Percentiles rank a stretch among this genome's conserved stretches.
These are phyloP conservation scores for Pichia nakasei DNA, from an alignment of 805 yeast species.

Conservation along the genomic window DNA sequence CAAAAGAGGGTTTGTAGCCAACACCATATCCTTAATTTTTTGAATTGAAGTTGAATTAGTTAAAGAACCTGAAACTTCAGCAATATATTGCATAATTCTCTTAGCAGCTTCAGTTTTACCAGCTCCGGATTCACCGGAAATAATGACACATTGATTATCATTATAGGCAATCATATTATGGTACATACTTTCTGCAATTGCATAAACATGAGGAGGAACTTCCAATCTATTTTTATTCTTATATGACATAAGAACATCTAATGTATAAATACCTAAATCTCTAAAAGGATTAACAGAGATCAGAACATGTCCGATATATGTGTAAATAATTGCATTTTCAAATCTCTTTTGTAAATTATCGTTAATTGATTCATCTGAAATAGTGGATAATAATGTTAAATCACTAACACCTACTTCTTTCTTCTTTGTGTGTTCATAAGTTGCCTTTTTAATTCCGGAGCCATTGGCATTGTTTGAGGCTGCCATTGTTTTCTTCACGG, in stretches of 20 bases:
- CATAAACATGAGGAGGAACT: constrained; percentile 96
- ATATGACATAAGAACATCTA: constrained; percentile 62
- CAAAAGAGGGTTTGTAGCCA: constrained; percentile 89
- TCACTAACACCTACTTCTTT: constrained; percentile 99
- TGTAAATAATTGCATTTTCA: constrained; percentile 81
- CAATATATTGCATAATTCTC: constrained; percentile 94
- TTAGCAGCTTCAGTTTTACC: constrained; percentile 98
- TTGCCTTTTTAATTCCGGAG: constrained; percentile 76
- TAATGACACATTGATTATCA: constrained; percentile 94
- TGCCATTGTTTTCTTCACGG: constrained; percentile 23
- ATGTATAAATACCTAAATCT: constrained; percentile 92
- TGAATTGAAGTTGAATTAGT: constrained; percentile 62
- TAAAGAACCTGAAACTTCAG: constrained; percentile 71
- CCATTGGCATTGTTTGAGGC: constrained; percentile 40
- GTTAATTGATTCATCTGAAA: constrained; percentile 86
- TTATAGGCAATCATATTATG: constrained; percentile 90
- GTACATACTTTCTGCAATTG: constrained; percentile 95
- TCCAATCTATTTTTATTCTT: constrained; percentile 90
- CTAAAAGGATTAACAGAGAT: constrained; percentile 95
- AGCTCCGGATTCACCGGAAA: constrained; percentile 96
- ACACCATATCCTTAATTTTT: constrained; percentile 90
- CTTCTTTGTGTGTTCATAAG: constrained; percentile 78
- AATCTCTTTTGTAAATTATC: constrained; percentile 86
- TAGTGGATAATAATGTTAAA: constrained; percentile 77
- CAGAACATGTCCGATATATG: constrained; percentile 88